These are phyloP conservation scores for Elongisporangium undulatum DNA, from an alignment of 352 stramenopile species.

Conservation along the genomic window DNA sequence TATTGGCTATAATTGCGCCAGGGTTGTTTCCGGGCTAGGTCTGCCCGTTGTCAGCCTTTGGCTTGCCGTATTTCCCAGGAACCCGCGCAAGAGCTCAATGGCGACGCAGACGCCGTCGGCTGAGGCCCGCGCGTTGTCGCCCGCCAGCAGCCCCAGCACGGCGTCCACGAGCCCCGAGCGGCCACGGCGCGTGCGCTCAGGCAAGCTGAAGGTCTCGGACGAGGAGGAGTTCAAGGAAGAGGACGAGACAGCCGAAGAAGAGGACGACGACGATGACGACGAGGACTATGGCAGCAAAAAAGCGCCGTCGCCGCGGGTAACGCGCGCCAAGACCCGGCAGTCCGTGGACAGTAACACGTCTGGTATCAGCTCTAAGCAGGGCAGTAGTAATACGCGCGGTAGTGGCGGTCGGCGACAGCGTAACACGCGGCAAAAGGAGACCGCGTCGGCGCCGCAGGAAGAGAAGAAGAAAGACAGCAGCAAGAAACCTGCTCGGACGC, in stretches of 20 bases:
- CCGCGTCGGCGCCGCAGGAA: background rate
- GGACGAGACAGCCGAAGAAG: background rate
- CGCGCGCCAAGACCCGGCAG: background rate
- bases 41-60: background rate
- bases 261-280: background rate
- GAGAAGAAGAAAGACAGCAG: conserved; percentile 4
- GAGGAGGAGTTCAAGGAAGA: background rate
- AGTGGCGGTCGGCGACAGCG: background rate
- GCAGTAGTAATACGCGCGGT: background rate
- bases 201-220: background rate
- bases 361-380: background rate
- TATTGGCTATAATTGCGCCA: background rate
- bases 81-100: background rate
- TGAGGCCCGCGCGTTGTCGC: background rate
- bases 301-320: background rate
- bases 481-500: background rate
- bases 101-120: background rate
- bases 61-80: background rate
- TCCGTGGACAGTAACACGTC: background rate
- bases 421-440: background rate
- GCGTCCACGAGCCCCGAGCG: background rate
- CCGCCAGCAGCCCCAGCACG: background rate
- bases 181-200: background rate
- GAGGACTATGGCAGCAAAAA: background rate
- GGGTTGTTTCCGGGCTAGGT: background rate